Evolutionary conservation across 495 filamentous ascomycete species (phyloP), one percentile per base, ranked within the genome.

Genomic region (Penicillium robsamsonii): DNA sequence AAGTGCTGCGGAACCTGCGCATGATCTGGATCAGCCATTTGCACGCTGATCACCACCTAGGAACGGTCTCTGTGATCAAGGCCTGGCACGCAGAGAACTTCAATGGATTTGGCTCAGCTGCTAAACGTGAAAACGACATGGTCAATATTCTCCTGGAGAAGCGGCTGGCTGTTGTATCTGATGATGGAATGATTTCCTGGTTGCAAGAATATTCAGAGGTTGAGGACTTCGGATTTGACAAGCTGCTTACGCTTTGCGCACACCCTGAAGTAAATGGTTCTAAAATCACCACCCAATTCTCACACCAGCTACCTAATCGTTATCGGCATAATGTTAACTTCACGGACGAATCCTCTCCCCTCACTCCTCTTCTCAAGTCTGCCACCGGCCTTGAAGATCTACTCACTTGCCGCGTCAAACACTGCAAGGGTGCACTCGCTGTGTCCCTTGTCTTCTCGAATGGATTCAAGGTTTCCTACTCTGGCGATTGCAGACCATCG

Each of bases 11-110:
- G 51, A 89, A 96, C 55, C 77, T 99, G 25, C 89, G 87, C 37
- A 80, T 84, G 60, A 88, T 99, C 51, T 97, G 90, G 87, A 93
- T 99, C 66, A 93, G 89, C 65, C 94, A 99, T 70, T 72, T 93
- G 49, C 94, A 99, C 65, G 94, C 94, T 27, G 94, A 99, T 74
- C 94, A 99, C 70, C 94, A 99, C 64, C 81, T 97, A 18, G 94
- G 94, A 30, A 89, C 85, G 0, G 79, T 79, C 25, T 80, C 87
- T 17, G 74, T 97, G 25, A 86, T 99, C 63, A 86, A 80, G 67
- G 89, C 89, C 17, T 93, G 90, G 84, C 85, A 87, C 55, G 64
- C 76, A 17, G 74, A 71, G 35, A 85, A 76, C 56, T 81, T 18
- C 17, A 22, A 79, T 47, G 65, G 60, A 68, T 20, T 59, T 27